phyloP scores from a whole-genome alignment of 306 rosid species.

The Castanea crenata region DNA sequence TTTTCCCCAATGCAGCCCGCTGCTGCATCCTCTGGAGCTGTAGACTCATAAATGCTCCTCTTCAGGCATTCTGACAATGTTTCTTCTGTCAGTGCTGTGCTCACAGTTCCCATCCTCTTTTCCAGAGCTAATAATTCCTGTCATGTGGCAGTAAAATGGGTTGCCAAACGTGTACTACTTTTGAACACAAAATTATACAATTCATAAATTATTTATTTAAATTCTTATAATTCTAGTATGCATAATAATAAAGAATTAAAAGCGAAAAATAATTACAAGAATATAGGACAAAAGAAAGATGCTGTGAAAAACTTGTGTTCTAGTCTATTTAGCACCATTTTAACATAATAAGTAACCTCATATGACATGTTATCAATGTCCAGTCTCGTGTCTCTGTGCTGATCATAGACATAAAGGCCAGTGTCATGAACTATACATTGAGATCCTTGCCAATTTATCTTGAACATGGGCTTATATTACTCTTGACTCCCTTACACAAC shows the following conservation, averaged over 20 bases:
- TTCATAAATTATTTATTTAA: no score
- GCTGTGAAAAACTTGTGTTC: slow-evolving; percentile 12
- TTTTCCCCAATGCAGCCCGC: slow-evolving; percentile 34
- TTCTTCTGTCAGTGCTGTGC: slow-evolving; percentile 91
- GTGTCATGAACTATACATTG: no score
- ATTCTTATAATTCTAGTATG: not conserved
- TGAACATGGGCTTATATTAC: no score
- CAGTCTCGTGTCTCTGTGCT: slow-evolving; percentile 94
- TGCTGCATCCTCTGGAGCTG: slow-evolving; percentile 35
- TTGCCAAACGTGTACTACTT: not conserved
- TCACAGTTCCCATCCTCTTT: slow-evolving; percentile 95
- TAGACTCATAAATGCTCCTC: slow-evolving; percentile 49
- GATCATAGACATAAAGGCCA: slow-evolving; percentile 82
- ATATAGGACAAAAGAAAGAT: slow-evolving; percentile 12
- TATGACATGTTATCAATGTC: slow-evolving; percentile 98
- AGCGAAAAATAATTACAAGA: slow-evolving; percentile 1
- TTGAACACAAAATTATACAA: not conserved
- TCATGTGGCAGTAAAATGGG: slow-evolving; percentile 15
- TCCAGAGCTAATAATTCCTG: slow-evolving; percentile 93
- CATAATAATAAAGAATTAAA: not conserved
- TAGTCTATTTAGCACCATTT: slow-evolving; percentile 2
- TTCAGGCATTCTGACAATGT: slow-evolving; percentile 61
- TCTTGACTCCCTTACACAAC: no score
- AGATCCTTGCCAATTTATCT: no score
- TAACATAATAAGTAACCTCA: slow-evolving; percentile 60